These are phyloP conservation scores for Geotrichum europaeum DNA, from an alignment of 1,139 yeast genomes.

Conservation along the genomic window DNA sequence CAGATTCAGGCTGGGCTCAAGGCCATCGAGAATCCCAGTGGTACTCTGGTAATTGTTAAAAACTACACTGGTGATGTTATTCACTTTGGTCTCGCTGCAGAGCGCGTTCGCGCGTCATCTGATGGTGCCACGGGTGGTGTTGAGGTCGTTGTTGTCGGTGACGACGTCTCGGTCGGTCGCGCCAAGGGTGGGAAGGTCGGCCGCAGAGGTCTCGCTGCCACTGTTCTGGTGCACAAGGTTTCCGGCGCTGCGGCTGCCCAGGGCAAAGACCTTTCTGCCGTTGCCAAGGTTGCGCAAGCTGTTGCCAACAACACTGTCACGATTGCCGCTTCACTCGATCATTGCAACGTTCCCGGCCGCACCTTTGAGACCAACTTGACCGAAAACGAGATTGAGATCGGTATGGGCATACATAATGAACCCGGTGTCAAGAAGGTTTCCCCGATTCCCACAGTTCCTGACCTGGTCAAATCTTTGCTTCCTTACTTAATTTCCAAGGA, in stretches of 20 bases:
- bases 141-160: conserved; percentile 72
- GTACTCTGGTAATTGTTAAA: conserved; percentile 72
- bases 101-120: conserved; percentile 59
- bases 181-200: conserved; percentile 87
- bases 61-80: conserved; percentile 92
- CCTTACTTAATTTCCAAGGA: conserved; percentile 27
- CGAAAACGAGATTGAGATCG: conserved; percentile 70
- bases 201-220: conserved; percentile 89
- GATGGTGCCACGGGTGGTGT: conserved; percentile 35
- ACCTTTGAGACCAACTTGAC: conserved; percentile 49
- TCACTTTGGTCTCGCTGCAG: conserved; percentile 88
- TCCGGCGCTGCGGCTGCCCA: conserved; percentile 66
- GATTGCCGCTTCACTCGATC: conserved; percentile 82
- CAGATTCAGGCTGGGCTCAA: conserved; percentile 72
- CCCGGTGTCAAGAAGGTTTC: conserved; percentile 70
- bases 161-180: conserved; percentile 89
- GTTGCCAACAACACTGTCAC: conserved; percentile 68
- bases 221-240: conserved; percentile 77
- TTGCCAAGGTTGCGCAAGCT: conserved; percentile 53
- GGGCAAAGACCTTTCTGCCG: conserved; percentile 38
- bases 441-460: conserved; percentile 53
- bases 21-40: conserved; percentile 51
- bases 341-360: conserved; percentile 84
- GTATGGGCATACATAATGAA: conserved; percentile 95
- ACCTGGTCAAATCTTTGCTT: conserved; percentile 34